phyloP scores from a whole-genome alignment of 768 basidiomycete species.

The Heimioporus sp. region DNA sequence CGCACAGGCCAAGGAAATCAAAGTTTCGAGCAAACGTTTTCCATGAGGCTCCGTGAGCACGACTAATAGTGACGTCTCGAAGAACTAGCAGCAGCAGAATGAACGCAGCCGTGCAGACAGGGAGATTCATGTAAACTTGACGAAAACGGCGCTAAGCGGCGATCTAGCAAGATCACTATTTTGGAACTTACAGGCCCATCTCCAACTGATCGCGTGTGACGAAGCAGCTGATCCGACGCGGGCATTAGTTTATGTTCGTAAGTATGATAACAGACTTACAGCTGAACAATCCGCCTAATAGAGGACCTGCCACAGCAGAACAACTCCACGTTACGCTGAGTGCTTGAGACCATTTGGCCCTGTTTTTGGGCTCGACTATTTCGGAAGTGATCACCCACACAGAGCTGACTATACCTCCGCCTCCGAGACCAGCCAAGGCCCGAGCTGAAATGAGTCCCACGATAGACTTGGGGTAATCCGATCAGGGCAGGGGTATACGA shows the following conservation, averaged over 20 bases:
- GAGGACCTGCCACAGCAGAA: slow-evolving; percentile 79
- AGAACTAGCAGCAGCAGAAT: slow-evolving; percentile 60
- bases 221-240: slow-evolving; percentile 29
- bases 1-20: slow-evolving; percentile 80
- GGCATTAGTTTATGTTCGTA: slow-evolving; percentile 15
- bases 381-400: slow-evolving; percentile 89
- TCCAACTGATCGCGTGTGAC: slow-evolving; percentile 52
- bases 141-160: slow-evolving; percentile 13
- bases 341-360: slow-evolving; percentile 84
- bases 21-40: slow-evolving; percentile 51
- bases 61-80: slow-evolving; percentile 49
- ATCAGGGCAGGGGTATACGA: slow-evolving; percentile 17
- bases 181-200: slow-evolving; percentile 76
- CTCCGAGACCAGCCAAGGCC: slow-evolving; percentile 72
- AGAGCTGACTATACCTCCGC: slow-evolving; percentile 80
- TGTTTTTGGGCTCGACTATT: slow-evolving; percentile 65
- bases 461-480: slow-evolving; percentile 32
- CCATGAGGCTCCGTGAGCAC: slow-evolving; percentile 54
- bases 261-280: slow-evolving; percentile 40
- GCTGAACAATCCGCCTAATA: slow-evolving; percentile 83
- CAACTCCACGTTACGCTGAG: slow-evolving; percentile 85
- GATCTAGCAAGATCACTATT: slow-evolving; percentile 5
- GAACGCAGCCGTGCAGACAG: slow-evolving; percentile 62
- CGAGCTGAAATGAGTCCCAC: slow-evolving; percentile 68
- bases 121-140: slow-evolving; percentile 81